Conservation (phyloP, 768 basidiomycete genomes). For the Amyloporia xantha region DNA sequence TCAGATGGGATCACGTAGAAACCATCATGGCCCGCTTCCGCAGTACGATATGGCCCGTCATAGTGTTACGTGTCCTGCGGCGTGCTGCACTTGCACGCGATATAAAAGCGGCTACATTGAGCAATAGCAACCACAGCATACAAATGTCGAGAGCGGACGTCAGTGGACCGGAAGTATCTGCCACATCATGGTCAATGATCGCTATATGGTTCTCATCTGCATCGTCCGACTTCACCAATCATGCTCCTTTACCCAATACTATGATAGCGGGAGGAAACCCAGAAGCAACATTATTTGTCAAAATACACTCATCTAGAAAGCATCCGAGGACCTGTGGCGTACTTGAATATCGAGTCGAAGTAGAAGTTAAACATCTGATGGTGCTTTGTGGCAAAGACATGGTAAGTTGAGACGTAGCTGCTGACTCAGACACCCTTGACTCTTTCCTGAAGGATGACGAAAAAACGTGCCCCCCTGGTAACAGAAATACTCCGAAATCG, state of each 20-base stretch:
- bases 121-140: constrained; percentile 85
- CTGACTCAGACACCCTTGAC: no score
- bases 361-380: constrained; percentile 62
- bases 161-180: no score
- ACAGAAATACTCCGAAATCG: constrained; percentile 22
- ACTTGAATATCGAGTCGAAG: no score
- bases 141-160: no score
- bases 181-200: no score
- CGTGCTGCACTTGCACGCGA: constrained; percentile 73
- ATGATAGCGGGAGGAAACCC: constrained; percentile 28
- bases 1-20: no score
- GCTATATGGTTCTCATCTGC: constrained; percentile 43
- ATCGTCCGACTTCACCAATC: no score
- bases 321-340: constrained; percentile 67
- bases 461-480: constrained; percentile 42
- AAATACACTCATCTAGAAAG: constrained; percentile 58
- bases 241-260: neutral
- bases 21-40: no score
- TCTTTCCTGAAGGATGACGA: constrained; percentile 39
- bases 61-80: no score
- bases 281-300: constrained; percentile 45
- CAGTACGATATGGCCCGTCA: no score
- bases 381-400: constrained; percentile 59
- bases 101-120: constrained; percentile 45
- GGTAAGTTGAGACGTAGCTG: constrained; percentile 44